phyloP scores from a whole-genome alignment of 495 filamentous ascomycete species.

The Bacidia rubella region DNA sequence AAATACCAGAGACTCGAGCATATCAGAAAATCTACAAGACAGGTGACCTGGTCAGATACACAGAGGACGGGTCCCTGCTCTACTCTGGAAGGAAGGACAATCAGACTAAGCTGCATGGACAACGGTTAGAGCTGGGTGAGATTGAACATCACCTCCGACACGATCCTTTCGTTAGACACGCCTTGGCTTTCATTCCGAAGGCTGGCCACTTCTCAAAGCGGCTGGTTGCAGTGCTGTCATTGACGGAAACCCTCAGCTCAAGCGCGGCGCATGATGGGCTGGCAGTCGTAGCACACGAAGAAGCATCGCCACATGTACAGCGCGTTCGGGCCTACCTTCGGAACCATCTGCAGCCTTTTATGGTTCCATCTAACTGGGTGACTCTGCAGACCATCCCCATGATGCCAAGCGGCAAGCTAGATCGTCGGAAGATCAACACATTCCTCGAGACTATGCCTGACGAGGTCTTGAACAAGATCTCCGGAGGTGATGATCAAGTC shows the following conservation, averaged over 20 bases:
- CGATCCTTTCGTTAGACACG: conserved; percentile 5
- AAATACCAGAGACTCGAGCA: conserved; percentile 8
- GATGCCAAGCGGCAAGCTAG: conserved; percentile 29
- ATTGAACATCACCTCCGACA: conserved; percentile 21
- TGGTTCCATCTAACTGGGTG: conserved; percentile 32
- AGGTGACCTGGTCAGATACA: conserved; percentile 26
- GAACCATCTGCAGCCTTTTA: conserved; percentile 27
- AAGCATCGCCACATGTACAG: conserved; percentile 5
- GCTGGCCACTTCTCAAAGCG: conserved; percentile 8
- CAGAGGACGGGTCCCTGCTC: conserved; percentile 16
- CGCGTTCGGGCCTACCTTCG: conserved; percentile 13
- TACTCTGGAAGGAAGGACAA: conserved; percentile 25
- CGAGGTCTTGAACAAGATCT: conserved; percentile 6
- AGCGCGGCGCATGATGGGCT: background rate
- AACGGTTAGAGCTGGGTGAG: conserved; percentile 36
- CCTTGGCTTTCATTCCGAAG: conserved; percentile 9
- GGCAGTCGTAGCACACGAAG: background rate
- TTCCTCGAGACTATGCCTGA: conserved; percentile 15
- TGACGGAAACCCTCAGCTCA: conserved; percentile 2
- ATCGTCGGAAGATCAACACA: conserved; percentile 20
- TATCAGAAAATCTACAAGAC: conserved; percentile 22
- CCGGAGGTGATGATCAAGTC: background rate
- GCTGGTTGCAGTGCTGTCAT: conserved; percentile 9
- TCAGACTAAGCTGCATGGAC: conserved; percentile 35
- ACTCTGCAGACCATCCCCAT: conserved; percentile 28